These are phyloP conservation scores for Pichia sp. DNA, from an alignment of 1,139 yeast genomes.

Conservation along the genomic window DNA sequence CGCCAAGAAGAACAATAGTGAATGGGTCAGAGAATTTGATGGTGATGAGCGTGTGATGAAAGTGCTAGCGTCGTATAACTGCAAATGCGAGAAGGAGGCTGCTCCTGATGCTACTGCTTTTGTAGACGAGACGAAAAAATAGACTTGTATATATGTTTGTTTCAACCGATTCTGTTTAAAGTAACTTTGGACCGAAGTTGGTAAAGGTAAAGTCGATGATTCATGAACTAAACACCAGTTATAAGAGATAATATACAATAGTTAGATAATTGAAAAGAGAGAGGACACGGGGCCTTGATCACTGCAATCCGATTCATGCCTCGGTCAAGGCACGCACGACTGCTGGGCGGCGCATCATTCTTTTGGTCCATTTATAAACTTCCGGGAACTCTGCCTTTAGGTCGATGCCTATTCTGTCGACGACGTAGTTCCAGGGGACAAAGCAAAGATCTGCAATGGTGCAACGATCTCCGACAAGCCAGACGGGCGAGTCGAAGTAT, in stretches of 20 bases:
- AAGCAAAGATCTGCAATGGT: constrained; percentile 89
- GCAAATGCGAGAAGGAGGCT: constrained; percentile 4
- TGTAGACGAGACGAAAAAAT: background rate
- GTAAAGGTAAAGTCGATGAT: background rate
- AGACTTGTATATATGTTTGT: background rate
- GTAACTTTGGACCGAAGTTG: background rate
- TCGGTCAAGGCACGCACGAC: constrained; percentile 60
- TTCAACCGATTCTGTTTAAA: background rate
- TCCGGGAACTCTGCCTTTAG: constrained; percentile 88
- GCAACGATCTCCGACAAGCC: constrained; percentile 89
- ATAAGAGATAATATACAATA: background rate
- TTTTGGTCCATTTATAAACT: constrained; percentile 92
- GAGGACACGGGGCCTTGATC: background rate
- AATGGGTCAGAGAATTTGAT: constrained; percentile 78
- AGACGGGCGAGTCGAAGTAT: constrained; percentile 88
- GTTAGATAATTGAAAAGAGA: background rate
- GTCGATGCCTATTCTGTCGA: constrained; percentile 85
- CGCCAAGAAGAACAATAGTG: constrained; percentile 68
- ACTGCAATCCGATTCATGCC: background rate
- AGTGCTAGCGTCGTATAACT: constrained; percentile 49
- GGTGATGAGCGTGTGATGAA: constrained; percentile 64
- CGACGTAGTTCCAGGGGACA: constrained; percentile 97
- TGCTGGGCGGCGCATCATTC: constrained; percentile 86
- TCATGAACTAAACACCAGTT: background rate
- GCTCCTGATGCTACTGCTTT: background rate